These are phyloP conservation scores for Hydnum rufescens DNA, from an alignment of 768 basidiomycete genomes.

Conservation along the genomic window DNA sequence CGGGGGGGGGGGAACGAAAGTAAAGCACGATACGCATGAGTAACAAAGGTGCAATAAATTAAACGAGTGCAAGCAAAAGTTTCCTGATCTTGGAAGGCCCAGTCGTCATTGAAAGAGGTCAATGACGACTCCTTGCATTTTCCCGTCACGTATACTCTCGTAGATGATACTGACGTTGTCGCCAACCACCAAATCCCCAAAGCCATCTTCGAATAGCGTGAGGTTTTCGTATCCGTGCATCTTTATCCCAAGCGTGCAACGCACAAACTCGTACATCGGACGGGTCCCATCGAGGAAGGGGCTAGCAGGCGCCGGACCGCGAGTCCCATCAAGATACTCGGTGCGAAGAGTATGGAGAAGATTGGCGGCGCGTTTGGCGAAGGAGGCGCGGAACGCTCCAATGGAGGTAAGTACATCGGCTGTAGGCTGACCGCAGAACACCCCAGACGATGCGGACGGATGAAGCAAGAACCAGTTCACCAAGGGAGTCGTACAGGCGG, in stretches of 20 bases:
- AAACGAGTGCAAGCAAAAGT: too few relatives aligned
- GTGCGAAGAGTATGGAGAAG: too few relatives aligned
- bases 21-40: too few relatives aligned
- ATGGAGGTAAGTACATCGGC: constrained; percentile 17
- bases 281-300: constrained; percentile 44
- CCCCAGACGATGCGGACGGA: not conserved
- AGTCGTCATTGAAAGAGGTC: constrained; percentile 34
- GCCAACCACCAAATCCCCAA: constrained; percentile 49
- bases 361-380: constrained; percentile 29
- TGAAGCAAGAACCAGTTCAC: constrained; percentile 36
- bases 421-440: not conserved
- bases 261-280: constrained; percentile 57
- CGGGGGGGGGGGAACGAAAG: too few relatives aligned
- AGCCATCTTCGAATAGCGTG: constrained; percentile 35
- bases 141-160: constrained; percentile 59
- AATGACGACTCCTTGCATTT: constrained; percentile 38
- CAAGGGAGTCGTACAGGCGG: constrained; percentile 36
- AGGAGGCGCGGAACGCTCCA: constrained; percentile 32
- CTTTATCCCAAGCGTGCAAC: too few relatives aligned
- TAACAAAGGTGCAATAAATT: too few relatives aligned
- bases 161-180: constrained; percentile 55
- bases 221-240: constrained; percentile 67
- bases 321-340: constrained; percentile 32
- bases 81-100: too few relatives aligned
- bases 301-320: constrained; percentile 49